phyloP scores from a whole-genome alignment of 805 yeast genomes.

The Blastobotrys peoriensis region DNA sequence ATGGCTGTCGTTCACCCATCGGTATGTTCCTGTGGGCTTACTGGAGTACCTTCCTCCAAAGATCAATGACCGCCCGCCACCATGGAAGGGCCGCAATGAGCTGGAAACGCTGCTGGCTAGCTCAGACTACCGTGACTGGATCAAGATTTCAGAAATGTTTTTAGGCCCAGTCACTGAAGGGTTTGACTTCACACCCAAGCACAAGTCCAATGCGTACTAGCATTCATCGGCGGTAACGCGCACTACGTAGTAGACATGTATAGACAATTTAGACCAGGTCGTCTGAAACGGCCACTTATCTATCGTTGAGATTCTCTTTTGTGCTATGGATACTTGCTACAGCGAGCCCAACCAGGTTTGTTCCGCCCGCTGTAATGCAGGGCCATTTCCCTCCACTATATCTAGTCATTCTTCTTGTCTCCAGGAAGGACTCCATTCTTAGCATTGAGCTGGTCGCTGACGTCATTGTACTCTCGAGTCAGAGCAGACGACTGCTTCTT shows the following conservation, averaged over 20 bases:
- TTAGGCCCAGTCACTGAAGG: slow-evolving; percentile 74
- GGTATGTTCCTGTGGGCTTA: slow-evolving; percentile 92
- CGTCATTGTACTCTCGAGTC: slow-evolving; percentile 54
- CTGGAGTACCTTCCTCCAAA: slow-evolving; percentile 83
- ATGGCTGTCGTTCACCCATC: slow-evolving; percentile 85
- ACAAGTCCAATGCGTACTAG: slow-evolving; percentile 76
- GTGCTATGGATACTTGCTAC: too few species aligned
- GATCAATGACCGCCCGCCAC: slow-evolving; percentile 88
- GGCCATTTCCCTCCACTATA: too few species aligned
- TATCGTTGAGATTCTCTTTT: too few species aligned
- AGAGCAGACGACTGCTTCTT: slow-evolving; percentile 69
- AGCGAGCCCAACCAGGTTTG: too few species aligned
- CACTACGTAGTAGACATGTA: too few species aligned
- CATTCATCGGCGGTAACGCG: too few species aligned
- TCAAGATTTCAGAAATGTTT: slow-evolving; percentile 90
- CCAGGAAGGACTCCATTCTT: slow-evolving; percentile 19
- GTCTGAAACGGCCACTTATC: too few species aligned
- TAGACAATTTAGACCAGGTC: too few species aligned
- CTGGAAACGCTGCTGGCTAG: slow-evolving; percentile 85
- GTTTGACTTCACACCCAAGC: slow-evolving; percentile 86
- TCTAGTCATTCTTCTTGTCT: slow-evolving; percentile 28
- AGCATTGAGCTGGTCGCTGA: slow-evolving; percentile 34
- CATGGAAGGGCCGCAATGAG: slow-evolving; percentile 89
- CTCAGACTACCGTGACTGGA: slow-evolving; percentile 87
- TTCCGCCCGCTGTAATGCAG: too few species aligned